phyloP scores from a whole-genome alignment of 1,284 basidiomycete species.

The Exobasidium rhododendri region DNA sequence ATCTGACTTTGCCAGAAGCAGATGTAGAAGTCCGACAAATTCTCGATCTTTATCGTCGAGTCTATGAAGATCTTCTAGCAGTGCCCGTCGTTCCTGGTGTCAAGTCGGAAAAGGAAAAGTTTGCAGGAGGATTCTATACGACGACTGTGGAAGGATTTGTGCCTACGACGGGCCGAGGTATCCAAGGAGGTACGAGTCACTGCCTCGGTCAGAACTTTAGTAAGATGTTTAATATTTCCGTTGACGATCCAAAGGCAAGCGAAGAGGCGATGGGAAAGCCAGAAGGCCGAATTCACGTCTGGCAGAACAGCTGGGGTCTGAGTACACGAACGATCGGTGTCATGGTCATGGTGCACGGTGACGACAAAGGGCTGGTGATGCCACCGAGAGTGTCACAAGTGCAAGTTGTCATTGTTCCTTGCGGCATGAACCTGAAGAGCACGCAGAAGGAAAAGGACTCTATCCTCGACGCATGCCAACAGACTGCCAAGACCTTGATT shows the following conservation, averaged over 20 bases:
- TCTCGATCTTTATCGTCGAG: conserved; percentile 88
- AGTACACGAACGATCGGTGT: conserved; percentile 95
- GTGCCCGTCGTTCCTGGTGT: conserved; percentile 94
- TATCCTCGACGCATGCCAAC: conserved; percentile 70
- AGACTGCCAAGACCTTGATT: conserved; percentile 60
- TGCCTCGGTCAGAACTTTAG: conserved; percentile 99
- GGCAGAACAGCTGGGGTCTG: conserved; percentile 99
- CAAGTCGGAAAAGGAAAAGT: conserved; percentile 99
- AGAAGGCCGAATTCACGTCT: conserved; percentile 70
- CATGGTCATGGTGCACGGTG: conserved; percentile 99
- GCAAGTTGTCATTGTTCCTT: conserved; percentile 88
- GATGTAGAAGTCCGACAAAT: conserved; percentile 88
- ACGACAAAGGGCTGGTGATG: conserved; percentile 93
- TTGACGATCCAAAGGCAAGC: conserved; percentile 68
- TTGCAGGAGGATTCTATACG: conserved; percentile 95
- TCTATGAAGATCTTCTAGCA: conserved; percentile 96
- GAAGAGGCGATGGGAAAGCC: conserved; percentile 45
- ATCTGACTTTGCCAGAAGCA: conserved; percentile 82
- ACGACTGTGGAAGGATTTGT: conserved; percentile 98
- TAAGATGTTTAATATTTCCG: conserved; percentile 95
- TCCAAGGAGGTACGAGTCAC: conserved; percentile 96
- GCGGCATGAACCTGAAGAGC: conserved; percentile 69
- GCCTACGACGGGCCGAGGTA: conserved; percentile 92
- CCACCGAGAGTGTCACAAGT: conserved; percentile 90
- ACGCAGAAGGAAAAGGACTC: conserved; percentile 60